A percentile compares a stretch with the other conserved stretches of the same genome.
Conservation (phyloP, 2,329 filamentous ascomycete species). For the Fusarium sp. region DNA sequence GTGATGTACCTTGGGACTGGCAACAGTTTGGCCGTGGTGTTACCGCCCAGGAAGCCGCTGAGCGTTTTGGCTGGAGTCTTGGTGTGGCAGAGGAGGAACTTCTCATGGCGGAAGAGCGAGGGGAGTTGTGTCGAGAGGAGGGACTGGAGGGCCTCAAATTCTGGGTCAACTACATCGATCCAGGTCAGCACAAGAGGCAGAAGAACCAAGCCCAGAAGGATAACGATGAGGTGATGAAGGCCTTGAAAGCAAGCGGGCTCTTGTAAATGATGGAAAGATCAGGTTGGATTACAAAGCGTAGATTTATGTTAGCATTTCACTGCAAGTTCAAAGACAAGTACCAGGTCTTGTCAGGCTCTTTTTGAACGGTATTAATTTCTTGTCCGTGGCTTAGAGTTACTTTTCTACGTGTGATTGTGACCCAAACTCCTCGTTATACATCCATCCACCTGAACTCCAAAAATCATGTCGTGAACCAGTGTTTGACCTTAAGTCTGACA, state of each 20-base stretch:
- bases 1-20: conserved; percentile 81
- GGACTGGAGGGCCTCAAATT: conserved; percentile 91
- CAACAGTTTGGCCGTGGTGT: conserved; percentile 83
- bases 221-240: conserved; percentile 58
- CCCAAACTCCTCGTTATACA: conserved; percentile 26
- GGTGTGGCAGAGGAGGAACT: conserved; percentile 95
- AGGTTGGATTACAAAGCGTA: conserved; percentile 20
- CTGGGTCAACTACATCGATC: conserved; percentile 83
- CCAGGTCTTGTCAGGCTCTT: neutral
- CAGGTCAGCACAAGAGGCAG: conserved; percentile 54
- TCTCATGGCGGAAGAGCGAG: conserved; percentile 95
- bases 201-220: conserved; percentile 50
- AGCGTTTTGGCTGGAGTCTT: conserved; percentile 95
- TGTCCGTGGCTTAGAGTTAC: conserved; percentile 8
- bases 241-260: conserved; percentile 58
- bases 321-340: neutral
- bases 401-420: neutral
- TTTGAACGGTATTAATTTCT: conserved; percentile 6
- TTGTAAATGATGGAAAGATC: conserved; percentile 24
- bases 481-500: neutral
- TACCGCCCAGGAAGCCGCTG: conserved; percentile 88
- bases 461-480: conserved; percentile 1
- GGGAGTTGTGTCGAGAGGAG: conserved; percentile 89
- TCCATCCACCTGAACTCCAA: conserved; percentile 32
- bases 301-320: conserved; percentile 15